Percentiles rank a stretch among this genome's conserved stretches.
Conservation (phyloP, 768 basidiomycete species). For the Hypholoma sublateritium region DNA sequence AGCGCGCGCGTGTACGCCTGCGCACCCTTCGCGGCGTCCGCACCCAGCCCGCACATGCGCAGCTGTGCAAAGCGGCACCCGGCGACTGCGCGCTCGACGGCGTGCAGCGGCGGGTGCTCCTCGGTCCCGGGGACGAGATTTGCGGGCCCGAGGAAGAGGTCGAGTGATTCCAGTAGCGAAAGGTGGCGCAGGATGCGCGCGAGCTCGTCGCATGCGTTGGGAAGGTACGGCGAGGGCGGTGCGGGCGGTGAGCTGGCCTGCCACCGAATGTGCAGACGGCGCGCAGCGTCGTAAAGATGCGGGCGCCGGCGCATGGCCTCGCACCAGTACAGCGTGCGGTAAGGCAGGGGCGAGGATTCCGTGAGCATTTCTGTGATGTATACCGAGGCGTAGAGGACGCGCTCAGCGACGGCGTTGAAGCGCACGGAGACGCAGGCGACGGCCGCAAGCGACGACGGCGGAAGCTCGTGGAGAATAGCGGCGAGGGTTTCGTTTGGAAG, state of each 20-base stretch:
- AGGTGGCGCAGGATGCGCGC: constrained; percentile 35
- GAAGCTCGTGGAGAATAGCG: constrained; percentile 43
- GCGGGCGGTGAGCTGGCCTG: constrained; percentile 32
- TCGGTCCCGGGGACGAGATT: constrained; percentile 26
- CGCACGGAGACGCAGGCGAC: constrained; percentile 45
- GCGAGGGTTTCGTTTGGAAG: constrained; percentile 60
- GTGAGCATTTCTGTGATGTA: constrained; percentile 47
- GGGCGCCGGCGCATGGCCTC: constrained; percentile 45
- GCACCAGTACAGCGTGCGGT: constrained; percentile 50
- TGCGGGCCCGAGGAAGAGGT: constrained; percentile 50
- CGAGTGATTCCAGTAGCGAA: constrained; percentile 49
- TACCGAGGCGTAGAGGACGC: constrained; percentile 55
- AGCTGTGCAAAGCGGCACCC: constrained; percentile 40
- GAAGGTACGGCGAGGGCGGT: constrained; percentile 29
- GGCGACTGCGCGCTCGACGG: constrained; percentile 45
- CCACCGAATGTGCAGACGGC: constrained; percentile 56
- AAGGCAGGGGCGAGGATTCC: constrained; percentile 36
- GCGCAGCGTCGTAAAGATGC: constrained; percentile 46
- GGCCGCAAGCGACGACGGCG: constrained; percentile 35
- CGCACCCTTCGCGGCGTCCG: constrained; percentile 42
- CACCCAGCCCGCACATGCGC: constrained; percentile 41
- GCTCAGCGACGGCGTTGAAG: constrained; percentile 56
- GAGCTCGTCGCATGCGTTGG: constrained; percentile 39
- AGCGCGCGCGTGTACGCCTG: constrained; percentile 42
- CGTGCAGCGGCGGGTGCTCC: constrained; percentile 30